Evolutionary conservation across 805 yeast species (phyloP).

Genomic region (Maudiozyma pseudohumilis): DNA sequence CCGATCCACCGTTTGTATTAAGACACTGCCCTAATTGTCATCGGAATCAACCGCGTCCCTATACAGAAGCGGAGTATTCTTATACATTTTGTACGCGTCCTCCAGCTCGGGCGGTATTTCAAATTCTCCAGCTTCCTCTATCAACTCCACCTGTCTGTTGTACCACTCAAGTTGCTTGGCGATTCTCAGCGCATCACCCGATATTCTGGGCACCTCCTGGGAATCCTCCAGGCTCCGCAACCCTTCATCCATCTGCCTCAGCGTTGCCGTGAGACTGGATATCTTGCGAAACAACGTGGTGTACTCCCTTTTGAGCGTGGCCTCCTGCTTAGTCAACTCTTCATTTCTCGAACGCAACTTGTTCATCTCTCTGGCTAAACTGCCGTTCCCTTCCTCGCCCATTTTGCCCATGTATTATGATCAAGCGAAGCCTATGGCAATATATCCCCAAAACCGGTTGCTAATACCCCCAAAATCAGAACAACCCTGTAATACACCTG

Average conservation of each 20-base stretch:
- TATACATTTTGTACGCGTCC: slow-evolving; percentile 22
- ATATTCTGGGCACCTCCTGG: slow-evolving; percentile 9
- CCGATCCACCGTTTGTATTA: too few species aligned
- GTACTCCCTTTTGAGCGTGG: slow-evolving; percentile 23
- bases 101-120: slow-evolving; percentile 19
- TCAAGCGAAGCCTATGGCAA: too few species aligned
- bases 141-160: slow-evolving; percentile 14
- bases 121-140: slow-evolving; percentile 6
- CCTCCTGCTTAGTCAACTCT: slow-evolving; percentile 25
- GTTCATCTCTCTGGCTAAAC: slow-evolving; percentile 7
- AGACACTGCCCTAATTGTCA: not conserved
- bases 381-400: not conserved
- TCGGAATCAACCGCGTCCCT: slow-evolving; percentile 11
- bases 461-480: too few species aligned
- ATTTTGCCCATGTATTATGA: too few species aligned
- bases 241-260: slow-evolving; percentile 8
- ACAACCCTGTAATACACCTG: too few species aligned
- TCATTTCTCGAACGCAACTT: slow-evolving; percentile 21
- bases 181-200: slow-evolving; percentile 10
- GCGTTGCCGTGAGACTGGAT: slow-evolving; percentile 18
- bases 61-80: slow-evolving; percentile 23
- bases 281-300: slow-evolving; percentile 26
- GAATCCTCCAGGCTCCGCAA: not conserved
- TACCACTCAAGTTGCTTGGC: slow-evolving; percentile 24
- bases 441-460: too few species aligned